Conservation (phyloP, 2,329 filamentous ascomycete genomes). For the Microsporum ferrugineum region DNA sequence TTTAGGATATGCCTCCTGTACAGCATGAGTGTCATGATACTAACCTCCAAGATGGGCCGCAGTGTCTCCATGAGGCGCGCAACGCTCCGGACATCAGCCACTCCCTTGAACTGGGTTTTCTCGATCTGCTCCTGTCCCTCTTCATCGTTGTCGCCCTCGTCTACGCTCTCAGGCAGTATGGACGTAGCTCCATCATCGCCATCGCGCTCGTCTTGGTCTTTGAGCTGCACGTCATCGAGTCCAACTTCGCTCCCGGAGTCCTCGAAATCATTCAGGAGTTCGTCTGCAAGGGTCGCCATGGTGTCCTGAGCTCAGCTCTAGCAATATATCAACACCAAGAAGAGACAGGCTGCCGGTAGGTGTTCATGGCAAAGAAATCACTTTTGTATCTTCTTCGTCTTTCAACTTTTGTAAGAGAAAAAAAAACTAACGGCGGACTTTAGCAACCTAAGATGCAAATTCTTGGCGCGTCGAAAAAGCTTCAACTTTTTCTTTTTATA, state of each 20-base stretch:
- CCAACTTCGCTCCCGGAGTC: slow-evolving; percentile 70
- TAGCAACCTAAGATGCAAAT: background rate
- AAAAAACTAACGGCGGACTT: background rate
- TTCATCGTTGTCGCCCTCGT: slow-evolving; percentile 48
- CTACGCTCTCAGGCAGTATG: background rate
- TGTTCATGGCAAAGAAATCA: background rate
- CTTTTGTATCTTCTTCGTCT: background rate
- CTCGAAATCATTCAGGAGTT: slow-evolving; percentile 83
- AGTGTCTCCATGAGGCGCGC: slow-evolving; percentile 70
- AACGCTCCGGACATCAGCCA: slow-evolving; percentile 69
- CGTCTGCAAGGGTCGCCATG: slow-evolving; percentile 88
- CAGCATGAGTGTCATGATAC: slow-evolving; percentile 26
- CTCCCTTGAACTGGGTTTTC: slow-evolving; percentile 62
- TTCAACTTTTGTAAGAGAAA: background rate
- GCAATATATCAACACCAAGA: background rate
- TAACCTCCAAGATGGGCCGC: slow-evolving; percentile 70
- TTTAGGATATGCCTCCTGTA: background rate
- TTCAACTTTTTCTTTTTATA: background rate
- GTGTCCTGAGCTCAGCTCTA: slow-evolving; percentile 9
- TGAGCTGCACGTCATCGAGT: slow-evolving; percentile 13
- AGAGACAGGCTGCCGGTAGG: background rate
- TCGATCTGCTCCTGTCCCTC: slow-evolving; percentile 68
- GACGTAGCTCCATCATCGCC: background rate
- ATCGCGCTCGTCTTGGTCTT: background rate
- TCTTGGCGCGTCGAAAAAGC: background rate